phyloP scores from a whole-genome alignment of 352 stramenopile genomes.

The Pythium utonaiense region DNA sequence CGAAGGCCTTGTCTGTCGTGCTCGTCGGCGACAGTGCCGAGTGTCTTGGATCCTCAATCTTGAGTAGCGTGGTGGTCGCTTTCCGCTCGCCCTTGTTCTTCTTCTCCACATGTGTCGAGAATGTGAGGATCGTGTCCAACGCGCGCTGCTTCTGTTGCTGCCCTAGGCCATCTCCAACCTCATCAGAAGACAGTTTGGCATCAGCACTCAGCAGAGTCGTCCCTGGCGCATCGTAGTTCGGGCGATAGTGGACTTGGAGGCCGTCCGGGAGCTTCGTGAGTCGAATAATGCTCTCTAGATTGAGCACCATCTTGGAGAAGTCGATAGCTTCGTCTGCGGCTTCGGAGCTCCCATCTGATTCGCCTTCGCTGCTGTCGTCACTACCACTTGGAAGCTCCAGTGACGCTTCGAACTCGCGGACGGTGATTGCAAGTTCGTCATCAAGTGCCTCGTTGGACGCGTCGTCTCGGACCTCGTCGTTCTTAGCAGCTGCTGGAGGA shows the following conservation, averaged over 20 bases:
- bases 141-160: not conserved
- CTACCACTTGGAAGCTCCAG: slow-evolving; percentile 21
- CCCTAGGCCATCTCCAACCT: not conserved
- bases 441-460: not conserved
- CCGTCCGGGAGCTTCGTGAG: slow-evolving; percentile 75
- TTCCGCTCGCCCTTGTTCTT: slow-evolving; percentile 15
- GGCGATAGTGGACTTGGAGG: slow-evolving; percentile 78
- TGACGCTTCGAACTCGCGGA: slow-evolving; percentile 5
- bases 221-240: slow-evolving; percentile 57
- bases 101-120: slow-evolving; percentile 35
- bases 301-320: slow-evolving; percentile 60
- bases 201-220: slow-evolving; percentile 11
- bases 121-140: slow-evolving; percentile 51
- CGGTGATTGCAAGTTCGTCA: not conserved
- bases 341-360: slow-evolving; percentile 36
- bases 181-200: not conserved
- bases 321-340: slow-evolving; percentile 30
- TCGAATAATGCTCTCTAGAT: slow-evolving; percentile 83
- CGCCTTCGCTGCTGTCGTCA: slow-evolving; percentile 35
- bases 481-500: slow-evolving; percentile 18
- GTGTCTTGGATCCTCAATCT: not conserved
- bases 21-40: not conserved
- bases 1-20: slow-evolving; percentile 23
- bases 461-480: slow-evolving; percentile 22
- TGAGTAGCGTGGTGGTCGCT: not conserved